Conservation (phyloP, 768 basidiomycete species). For the Clathrus columnatus region DNA sequence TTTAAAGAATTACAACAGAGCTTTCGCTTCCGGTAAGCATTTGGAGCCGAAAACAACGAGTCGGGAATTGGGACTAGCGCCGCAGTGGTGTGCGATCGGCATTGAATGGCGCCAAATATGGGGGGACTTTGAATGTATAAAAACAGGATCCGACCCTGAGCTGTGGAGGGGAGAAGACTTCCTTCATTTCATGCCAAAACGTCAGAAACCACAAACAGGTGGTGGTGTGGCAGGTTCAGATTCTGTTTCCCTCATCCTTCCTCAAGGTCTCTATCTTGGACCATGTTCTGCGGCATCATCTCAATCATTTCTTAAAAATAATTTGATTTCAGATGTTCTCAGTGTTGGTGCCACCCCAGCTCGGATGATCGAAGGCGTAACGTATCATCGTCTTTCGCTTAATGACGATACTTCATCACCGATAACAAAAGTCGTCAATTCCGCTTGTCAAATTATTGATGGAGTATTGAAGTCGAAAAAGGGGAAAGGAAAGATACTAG, state of each 20-base stretch:
- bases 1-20: no score
- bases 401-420: constrained; percentile 26
- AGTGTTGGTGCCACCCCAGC: constrained; percentile 31
- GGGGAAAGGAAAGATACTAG: constrained; percentile 28
- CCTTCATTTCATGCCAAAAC: no score
- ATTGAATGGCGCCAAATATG: no score
- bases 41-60: no score
- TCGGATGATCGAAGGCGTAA: constrained; percentile 21
- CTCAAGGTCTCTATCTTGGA: constrained; percentile 30
- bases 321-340: constrained; percentile 32
- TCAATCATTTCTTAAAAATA: constrained; percentile 24
- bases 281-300: constrained; percentile 33
- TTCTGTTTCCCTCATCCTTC: background rate
- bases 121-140: no score
- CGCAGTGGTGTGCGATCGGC: no score
- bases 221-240: no score
- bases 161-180: no score
- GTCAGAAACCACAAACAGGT: no score
- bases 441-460: constrained; percentile 26
- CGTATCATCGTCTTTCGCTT: constrained; percentile 32
- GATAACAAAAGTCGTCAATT: constrained; percentile 20
- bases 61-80: no score
- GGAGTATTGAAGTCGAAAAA: constrained; percentile 12
- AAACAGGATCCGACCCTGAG: no score
- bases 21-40: no score